phyloP scores from a whole-genome alignment of 148 eudicot species.

The Camellia sinensis region DNA sequence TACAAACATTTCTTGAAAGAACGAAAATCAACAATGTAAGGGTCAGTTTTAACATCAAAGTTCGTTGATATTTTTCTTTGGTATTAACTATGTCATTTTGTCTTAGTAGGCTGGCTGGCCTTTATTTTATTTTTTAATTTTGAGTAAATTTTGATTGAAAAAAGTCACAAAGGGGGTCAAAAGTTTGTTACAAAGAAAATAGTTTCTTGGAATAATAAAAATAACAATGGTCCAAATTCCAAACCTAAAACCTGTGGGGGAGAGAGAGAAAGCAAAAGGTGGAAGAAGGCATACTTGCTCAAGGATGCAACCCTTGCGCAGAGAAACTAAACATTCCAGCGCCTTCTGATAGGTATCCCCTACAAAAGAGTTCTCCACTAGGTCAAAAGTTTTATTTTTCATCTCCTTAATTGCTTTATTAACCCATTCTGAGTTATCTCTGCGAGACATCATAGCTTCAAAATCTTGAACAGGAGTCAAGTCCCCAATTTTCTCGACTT shows the following conservation, averaged over 20 bases:
- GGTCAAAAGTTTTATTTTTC: conserved; percentile 54
- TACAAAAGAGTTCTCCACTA: conserved; percentile 60
- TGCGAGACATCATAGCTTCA: conserved; percentile 87
- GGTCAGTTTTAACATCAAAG: not conserved
- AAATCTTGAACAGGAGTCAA: conserved; percentile 75
- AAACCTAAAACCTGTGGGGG: not conserved
- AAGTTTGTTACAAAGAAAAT: not conserved
- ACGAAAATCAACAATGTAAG: not conserved
- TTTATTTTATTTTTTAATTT: no score
- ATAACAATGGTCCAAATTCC: not conserved
- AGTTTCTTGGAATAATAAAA: not conserved
- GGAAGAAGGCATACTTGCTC: conserved; percentile 61
- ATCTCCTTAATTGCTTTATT: conserved; percentile 65
- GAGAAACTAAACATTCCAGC: conserved; percentile 70
- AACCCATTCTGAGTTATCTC: conserved; percentile 85
- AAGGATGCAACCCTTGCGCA: conserved; percentile 80
- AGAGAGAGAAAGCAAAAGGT: not conserved
- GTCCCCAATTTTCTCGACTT: conserved; percentile 62
- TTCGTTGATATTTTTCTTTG: no score
- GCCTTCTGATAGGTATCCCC: conserved; percentile 63
- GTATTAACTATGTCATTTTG: no score
- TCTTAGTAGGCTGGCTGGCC: no score
- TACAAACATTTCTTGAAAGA: not conserved
- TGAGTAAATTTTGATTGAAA: no score
- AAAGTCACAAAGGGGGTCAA: no score